A percentile compares a stretch with the other conserved stretches of the same genome.
Evolutionary conservation across 2,329 filamentous ascomycete species (phyloP).

Genomic region (Fusarium floridanum): DNA sequence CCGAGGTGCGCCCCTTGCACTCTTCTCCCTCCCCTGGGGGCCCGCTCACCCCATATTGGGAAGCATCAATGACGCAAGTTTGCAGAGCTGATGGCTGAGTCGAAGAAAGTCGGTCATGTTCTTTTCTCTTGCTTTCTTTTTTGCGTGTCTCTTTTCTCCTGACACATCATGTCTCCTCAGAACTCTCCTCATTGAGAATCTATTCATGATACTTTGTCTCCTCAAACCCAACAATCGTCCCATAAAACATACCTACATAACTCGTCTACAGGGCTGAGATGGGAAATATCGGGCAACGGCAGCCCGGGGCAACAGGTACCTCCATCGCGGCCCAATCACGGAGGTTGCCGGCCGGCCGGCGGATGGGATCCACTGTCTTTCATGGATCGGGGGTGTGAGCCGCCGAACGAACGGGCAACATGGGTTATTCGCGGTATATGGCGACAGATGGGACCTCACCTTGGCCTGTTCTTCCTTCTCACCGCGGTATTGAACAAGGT

Average conservation of each 20-base stretch:
- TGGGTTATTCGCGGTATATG: not conserved
- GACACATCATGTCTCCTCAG: not conserved
- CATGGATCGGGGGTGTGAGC: not conserved
- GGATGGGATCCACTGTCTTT: constrained; percentile 12
- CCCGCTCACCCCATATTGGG: constrained; percentile 12
- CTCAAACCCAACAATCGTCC: not conserved
- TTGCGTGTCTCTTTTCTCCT: not conserved
- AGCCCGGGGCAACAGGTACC: constrained; percentile 14
- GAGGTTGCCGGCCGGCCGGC: constrained; percentile 37
- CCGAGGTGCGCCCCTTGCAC: constrained; percentile 8
- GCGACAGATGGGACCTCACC: not conserved
- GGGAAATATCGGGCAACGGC: constrained; percentile 23
- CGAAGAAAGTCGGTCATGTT: constrained; percentile 6
- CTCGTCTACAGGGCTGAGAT: constrained; percentile 30
- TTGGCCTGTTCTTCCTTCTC: not conserved
- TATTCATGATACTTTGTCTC: not conserved
- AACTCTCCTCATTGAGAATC: not conserved
- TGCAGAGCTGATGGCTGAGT: constrained; percentile 5
- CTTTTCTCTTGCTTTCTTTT: not conserved
- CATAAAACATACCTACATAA: constrained; percentile 1
- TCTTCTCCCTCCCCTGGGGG: not conserved
- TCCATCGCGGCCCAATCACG: constrained; percentile 40
- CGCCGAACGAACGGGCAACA: not conserved
- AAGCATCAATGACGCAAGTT: constrained; percentile 17
- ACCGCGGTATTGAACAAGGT: not conserved